Conservation (phyloP, 768 basidiomycete genomes). For the Leccinum barrowsii region DNA sequence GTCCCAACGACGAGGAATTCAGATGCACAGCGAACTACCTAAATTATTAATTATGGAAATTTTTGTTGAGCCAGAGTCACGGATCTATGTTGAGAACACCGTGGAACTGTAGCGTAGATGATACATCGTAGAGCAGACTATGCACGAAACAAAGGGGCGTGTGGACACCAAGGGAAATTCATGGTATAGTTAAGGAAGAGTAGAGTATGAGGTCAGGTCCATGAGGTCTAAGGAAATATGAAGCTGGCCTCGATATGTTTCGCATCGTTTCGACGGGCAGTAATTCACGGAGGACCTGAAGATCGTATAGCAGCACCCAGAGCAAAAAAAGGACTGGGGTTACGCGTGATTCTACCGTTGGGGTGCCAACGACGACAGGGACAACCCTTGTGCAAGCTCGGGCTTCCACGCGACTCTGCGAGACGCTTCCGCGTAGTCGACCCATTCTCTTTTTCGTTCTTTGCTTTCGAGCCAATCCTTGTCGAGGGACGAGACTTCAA, state of each 20-base stretch:
- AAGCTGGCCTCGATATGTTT: constrained; percentile 16
- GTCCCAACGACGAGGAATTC: constrained; percentile 8
- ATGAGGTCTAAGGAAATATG: constrained; percentile 20
- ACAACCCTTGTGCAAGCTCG: constrained; percentile 77
- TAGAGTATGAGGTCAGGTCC: constrained; percentile 28
- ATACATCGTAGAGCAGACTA: constrained; percentile 32
- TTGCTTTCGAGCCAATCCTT: constrained; percentile 77
- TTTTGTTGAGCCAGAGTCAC: constrained; percentile 17
- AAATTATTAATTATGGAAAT: constrained; percentile 23
- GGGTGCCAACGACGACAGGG: constrained; percentile 67
- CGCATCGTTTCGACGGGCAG: constrained; percentile 9
- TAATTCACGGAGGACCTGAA: constrained; percentile 8
- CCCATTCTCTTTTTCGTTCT: constrained; percentile 83
- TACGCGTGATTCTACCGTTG: constrained; percentile 37
- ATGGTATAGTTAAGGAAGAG: constrained; percentile 30
- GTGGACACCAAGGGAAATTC: constrained; percentile 12
- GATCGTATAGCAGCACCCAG: constrained; percentile 11
- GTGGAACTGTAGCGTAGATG: constrained; percentile 19
- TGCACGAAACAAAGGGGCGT: constrained; percentile 23
- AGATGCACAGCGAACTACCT: constrained; percentile 23
- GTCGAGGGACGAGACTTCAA: constrained; percentile 76
- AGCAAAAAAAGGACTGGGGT: constrained; percentile 2
- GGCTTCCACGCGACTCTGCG: constrained; percentile 76
- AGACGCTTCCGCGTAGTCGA: constrained; percentile 80
- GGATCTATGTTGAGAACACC: constrained; percentile 27